Percentiles rank a stretch among this genome's conserved stretches.
Conservation (phyloP, 176 grass and related monocot genomes). For the Musa beccarii region DNA sequence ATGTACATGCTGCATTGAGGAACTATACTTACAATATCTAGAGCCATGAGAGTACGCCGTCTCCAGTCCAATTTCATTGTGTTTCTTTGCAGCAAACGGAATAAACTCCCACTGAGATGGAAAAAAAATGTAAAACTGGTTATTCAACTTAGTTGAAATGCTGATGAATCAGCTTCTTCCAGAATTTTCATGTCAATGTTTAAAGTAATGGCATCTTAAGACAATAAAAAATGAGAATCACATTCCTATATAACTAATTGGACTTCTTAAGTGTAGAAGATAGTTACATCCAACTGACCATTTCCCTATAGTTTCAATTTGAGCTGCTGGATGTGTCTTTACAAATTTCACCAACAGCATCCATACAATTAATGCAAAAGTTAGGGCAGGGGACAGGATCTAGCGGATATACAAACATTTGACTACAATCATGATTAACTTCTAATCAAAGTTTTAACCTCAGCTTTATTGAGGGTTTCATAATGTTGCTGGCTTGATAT, state of each 20-base stretch:
- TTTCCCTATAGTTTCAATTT: too few species aligned
- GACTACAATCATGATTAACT: too few species aligned
- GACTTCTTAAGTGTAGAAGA: too few species aligned
- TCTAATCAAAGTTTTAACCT: too few species aligned
- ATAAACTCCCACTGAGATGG: constrained; percentile 72
- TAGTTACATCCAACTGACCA: too few species aligned
- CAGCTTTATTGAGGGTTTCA: neutral
- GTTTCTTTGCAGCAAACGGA: constrained; percentile 84
- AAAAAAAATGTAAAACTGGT: neutral
- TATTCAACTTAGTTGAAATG: neutral
- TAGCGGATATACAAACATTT: neutral
- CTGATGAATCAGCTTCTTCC: neutral
- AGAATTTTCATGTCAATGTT: neutral
- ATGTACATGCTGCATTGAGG: neutral
- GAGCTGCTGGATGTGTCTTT: too few species aligned
- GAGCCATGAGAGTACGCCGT: constrained; percentile 80
- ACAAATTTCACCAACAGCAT: too few species aligned
- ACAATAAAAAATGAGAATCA: too few species aligned
- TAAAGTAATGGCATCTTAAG: too few species aligned
- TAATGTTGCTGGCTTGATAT: neutral
- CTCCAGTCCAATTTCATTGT: constrained; percentile 69
- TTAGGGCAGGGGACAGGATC: neutral
- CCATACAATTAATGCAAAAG: neutral
- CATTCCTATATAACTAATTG: too few species aligned
- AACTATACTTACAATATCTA: constrained; percentile 85